Base-by-base conservation (phyloP, 73 alveolate species). In the Stentor coeruleus region DNA sequence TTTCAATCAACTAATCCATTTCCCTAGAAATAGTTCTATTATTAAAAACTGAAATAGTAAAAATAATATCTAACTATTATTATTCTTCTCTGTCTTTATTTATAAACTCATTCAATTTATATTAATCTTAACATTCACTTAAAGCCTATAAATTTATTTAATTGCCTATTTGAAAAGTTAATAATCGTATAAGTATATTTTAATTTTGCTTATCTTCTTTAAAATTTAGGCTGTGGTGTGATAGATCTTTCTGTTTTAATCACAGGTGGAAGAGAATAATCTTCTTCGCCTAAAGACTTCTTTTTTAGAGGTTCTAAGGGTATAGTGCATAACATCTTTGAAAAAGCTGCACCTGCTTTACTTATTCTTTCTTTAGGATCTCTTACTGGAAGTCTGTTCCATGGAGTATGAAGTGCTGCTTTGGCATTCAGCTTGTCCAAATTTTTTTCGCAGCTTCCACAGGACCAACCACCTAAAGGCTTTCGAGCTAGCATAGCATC, bases 401-500 rank as follows among this genome's bases (percentile, higher is more conserved):
- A 93, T 0, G 94, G 89, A 57, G 82, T 74, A 84, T 74, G 89
- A 38, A 89, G 94, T 20, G 93, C 90, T 35, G 84, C 88, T 75
- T 75, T 84, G 37, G 91, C 96, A n/a, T 59, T 84, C 55, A 93
- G 83, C 76, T 93, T 94, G 26, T 91, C 92, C 3, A 93, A 73
- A 72, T 89, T 85, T 59, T 93, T 94, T 80, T 91, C 98, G 40
- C 98, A 93, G 40, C 97, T 91, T 2, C 97, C 98, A 84, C 98
- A 93, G 2, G 96, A 84, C 74, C 82, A 76, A 11, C 97, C 97
- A 0, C 95, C 97, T 3, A 93, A 74, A 1, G 98, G 97, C 74
- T 93, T 93, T 86, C 89, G 86, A n/a, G 97, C 93, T 28, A 93
- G 59, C 83, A 93, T 84, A 86, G 95, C 94, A 33, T 90, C 90